Evolutionary conservation across 2,329 filamentous ascomycete genomes (phyloP), one percentile per base, ranked within the genome.

Genomic region (Fusarium sulawesiense): DNA sequence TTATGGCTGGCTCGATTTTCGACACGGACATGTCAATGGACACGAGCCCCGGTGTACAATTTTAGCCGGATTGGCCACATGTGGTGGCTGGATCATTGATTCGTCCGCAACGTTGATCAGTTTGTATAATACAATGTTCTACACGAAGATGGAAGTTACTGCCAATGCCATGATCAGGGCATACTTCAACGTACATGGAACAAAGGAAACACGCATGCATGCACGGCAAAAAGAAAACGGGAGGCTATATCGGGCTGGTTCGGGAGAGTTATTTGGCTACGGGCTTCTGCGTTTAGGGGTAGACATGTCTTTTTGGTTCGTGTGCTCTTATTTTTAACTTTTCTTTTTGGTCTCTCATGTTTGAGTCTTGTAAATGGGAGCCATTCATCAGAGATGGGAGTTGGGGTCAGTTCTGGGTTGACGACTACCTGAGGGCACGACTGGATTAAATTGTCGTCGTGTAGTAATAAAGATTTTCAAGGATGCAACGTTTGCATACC

Each of bases 401-500:
- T 30, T 55, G 48, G 42, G 63, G 50, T 18, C 29, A 45, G 29
- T 47, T 56, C 8, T 48, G 44, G 48, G 48, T 46, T 55, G 53
- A 37, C 7, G 48, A 48, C 46, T 32, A 60, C 55, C 62, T 16
- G 21, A 41, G 49, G 44, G 55, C 47, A 44, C 27, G 59, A 54
- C 47, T 47, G 48, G 60, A 40, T 55, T 59, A 48, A 46, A 42
- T 59, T 62, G 58, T 54, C 59, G 37, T 48, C 56, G 53, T 62
- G 61, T 65, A 23, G 49, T 74, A 64, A 58, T 72, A 75, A 71
- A 64, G 44, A 69, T 58, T 50, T 49, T 54, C 59, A 40, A 55
- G 71, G 64, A 73, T 75, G 71, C 60, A 34, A 27, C 41, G 37
- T 51, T 58, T 60, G 61, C 71, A 73, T 72, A 65, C 58, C 48